phyloP scores from a whole-genome alignment of 805 yeast genomes.

The Saccharomycopsis capsularis region DNA sequence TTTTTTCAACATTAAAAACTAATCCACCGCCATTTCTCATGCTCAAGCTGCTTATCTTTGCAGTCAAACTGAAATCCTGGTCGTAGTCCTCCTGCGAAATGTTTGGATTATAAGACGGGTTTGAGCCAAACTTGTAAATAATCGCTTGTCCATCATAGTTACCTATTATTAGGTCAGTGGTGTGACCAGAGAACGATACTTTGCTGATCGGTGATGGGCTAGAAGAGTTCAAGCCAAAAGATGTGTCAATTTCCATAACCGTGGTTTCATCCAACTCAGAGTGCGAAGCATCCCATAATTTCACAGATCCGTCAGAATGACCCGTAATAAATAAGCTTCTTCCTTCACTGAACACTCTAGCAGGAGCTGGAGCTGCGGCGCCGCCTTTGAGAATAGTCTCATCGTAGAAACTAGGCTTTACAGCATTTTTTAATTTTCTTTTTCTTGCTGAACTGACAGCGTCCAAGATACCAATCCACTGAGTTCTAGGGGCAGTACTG shows the following conservation, averaged over 20 bases:
- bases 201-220: constrained; percentile 41
- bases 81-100: constrained; percentile 24
- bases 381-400: constrained; percentile 71
- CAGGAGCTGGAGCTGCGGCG: constrained; percentile 46
- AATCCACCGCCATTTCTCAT: constrained; percentile 9
- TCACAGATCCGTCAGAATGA: constrained; percentile 74
- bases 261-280: constrained; percentile 58
- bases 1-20: constrained; percentile 21
- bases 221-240: constrained; percentile 38
- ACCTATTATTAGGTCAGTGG: constrained; percentile 68
- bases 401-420: constrained; percentile 22
- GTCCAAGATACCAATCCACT: constrained; percentile 76
- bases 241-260: constrained; percentile 53
- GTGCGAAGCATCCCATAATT: constrained; percentile 78
- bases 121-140: constrained; percentile 61
- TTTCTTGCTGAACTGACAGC: constrained; percentile 30
- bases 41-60: background rate
- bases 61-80: constrained; percentile 8
- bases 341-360: constrained; percentile 39
- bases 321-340: constrained; percentile 72
- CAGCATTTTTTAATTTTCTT: background rate
- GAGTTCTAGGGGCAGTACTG: constrained; percentile 49
- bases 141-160: constrained; percentile 66
- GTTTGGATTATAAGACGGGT: constrained; percentile 37
- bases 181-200: constrained; percentile 71